A percentile compares a stretch with the other conserved stretches of the same genome.
phyloP scores from a whole-genome alignment of 352 stramenopile species.

The Nothophytophthora sp. region DNA sequence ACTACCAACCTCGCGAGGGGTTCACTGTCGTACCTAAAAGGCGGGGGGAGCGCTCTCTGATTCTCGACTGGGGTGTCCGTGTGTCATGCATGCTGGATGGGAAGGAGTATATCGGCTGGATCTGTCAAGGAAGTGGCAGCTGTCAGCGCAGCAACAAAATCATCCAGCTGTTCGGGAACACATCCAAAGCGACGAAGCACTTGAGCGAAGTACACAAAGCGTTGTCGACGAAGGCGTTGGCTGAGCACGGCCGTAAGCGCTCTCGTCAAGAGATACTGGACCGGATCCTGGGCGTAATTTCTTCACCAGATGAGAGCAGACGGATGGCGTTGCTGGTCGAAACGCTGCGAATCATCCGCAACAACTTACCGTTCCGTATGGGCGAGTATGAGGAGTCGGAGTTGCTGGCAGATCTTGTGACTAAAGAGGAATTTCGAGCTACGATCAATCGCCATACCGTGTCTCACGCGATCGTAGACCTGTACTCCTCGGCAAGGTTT shows the following conservation, averaged over 20 bases:
- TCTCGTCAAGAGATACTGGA: background rate
- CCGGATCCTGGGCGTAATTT: background rate
- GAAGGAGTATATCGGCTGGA: conserved; percentile 1
- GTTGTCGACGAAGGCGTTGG: background rate
- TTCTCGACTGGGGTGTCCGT: conserved; percentile 8
- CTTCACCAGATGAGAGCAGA: background rate
- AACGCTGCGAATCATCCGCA: background rate
- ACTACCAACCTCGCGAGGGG: background rate
- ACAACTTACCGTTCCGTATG: conserved; percentile 2
- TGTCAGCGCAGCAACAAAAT: conserved; percentile 4
- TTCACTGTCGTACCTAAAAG: background rate
- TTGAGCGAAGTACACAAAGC: background rate
- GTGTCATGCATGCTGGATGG: background rate
- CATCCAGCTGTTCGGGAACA: conserved; percentile 11
- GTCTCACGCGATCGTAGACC: background rate
- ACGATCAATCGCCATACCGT: background rate
- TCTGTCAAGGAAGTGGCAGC: conserved; percentile 1
- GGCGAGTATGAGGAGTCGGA: conserved; percentile 7
- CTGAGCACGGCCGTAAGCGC: background rate
- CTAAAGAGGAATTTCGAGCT: background rate
- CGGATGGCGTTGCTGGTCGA: conserved; percentile 1
- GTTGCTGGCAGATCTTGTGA: background rate
- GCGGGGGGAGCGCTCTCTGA: conserved; percentile 3
- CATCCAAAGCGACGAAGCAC: conserved; percentile 6
- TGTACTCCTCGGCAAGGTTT: background rate